These are phyloP conservation scores for Monilinia aucupariae DNA, from an alignment of 2,329 filamentous ascomycete genomes.

Conservation along the genomic window DNA sequence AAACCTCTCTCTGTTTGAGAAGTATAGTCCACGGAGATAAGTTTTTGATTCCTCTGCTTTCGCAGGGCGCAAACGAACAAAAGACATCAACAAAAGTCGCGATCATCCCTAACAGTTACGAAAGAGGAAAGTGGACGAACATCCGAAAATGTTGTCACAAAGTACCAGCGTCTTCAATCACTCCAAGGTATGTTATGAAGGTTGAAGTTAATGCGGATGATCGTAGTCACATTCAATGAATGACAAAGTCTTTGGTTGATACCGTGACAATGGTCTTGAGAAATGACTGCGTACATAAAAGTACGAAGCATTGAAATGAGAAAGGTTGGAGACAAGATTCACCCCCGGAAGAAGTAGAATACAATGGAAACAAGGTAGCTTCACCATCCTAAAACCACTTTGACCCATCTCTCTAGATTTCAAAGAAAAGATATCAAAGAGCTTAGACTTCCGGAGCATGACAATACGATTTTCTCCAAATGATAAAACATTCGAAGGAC, in stretches of 20 bases:
- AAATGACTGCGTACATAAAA: slow-evolving; percentile 35
- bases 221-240: slow-evolving; percentile 48
- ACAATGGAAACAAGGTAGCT: slow-evolving; percentile 43
- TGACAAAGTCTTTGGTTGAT: slow-evolving; percentile 43
- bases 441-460: slow-evolving; percentile 31
- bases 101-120: slow-evolving; percentile 49
- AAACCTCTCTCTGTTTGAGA: slow-evolving; percentile 66
- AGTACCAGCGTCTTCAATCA: slow-evolving; percentile 36
- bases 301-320: slow-evolving; percentile 30
- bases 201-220: slow-evolving; percentile 64
- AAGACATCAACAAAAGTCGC: slow-evolving; percentile 95
- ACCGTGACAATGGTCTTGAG: slow-evolving; percentile 48
- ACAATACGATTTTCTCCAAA: slow-evolving; percentile 30
- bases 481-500: slow-evolving; percentile 25
- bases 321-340: slow-evolving; percentile 43
- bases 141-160: slow-evolving; percentile 28
- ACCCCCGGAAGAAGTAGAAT: slow-evolving; percentile 27
- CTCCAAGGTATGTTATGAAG: slow-evolving; percentile 35
- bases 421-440: slow-evolving; percentile 18
- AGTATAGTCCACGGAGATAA: slow-evolving; percentile 82
- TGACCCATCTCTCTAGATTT: slow-evolving; percentile 29
- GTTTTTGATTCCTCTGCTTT: slow-evolving; percentile 87
- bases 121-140: slow-evolving; percentile 25
- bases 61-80: slow-evolving; percentile 79
- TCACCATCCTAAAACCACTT: slow-evolving; percentile 32